Percentiles rank a stretch among this genome's conserved stretches.
phyloP scores from a whole-genome alignment of 2,329 filamentous ascomycete genomes.

The Nannizziopsis barbatae region DNA sequence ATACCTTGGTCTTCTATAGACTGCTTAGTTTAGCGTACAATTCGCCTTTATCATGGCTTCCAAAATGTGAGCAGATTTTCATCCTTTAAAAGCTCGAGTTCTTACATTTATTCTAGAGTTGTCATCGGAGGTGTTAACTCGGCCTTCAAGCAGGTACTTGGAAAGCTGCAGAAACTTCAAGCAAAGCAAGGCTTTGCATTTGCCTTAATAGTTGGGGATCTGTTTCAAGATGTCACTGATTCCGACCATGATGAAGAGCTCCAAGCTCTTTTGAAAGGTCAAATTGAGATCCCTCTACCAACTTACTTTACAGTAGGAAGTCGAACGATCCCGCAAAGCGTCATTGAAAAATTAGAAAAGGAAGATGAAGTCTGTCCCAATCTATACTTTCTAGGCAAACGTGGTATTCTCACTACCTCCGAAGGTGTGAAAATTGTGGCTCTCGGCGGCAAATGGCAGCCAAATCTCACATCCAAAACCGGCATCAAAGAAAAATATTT shows the following conservation, averaged over 20 bases:
- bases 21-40: background rate
- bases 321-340: constrained; percentile 55
- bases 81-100: background rate
- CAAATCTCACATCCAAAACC: constrained; percentile 35
- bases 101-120: constrained; percentile 34
- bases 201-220: constrained; percentile 70
- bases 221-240: constrained; percentile 52
- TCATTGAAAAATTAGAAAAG: constrained; percentile 62
- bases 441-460: constrained; percentile 60
- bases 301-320: constrained; percentile 84
- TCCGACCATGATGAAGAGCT: constrained; percentile 49
- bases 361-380: constrained; percentile 75
- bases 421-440: constrained; percentile 82
- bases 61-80: constrained; percentile 40
- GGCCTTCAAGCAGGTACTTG: constrained; percentile 61
- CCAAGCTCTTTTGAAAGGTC: constrained; percentile 57
- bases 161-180: constrained; percentile 69
- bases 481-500: constrained; percentile 53
- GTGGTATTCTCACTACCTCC: constrained; percentile 75
- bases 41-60: constrained; percentile 41
- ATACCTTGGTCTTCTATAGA: background rate
- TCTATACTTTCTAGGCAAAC: constrained; percentile 77
- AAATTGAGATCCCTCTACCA: constrained; percentile 62
- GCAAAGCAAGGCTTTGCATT: constrained; percentile 80
- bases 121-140: constrained; percentile 78